These are phyloP conservation scores for Erodium moschatum DNA, from an alignment of 441 rosid species.

Conservation along the genomic window DNA sequence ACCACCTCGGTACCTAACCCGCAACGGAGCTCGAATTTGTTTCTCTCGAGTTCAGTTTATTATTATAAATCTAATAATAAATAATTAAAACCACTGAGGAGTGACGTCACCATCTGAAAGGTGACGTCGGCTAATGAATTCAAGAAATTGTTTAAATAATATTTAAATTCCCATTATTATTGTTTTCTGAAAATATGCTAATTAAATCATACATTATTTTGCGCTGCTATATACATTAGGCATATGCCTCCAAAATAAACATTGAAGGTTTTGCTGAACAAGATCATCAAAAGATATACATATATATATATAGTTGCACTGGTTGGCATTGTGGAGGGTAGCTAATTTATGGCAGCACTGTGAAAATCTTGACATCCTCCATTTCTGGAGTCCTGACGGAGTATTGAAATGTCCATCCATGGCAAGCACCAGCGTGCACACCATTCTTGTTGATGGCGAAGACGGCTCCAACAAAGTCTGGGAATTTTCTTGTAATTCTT, in stretches of 20 bases:
- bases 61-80: neutral
- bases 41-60: neutral
- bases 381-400: constrained; percentile 46
- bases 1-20: constrained; percentile 10
- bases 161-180: no score
- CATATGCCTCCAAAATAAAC: neutral
- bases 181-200: no score
- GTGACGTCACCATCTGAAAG: no score
- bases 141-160: no score
- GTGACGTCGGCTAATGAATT: no score
- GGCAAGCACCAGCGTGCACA: constrained; percentile 67
- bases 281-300: no score
- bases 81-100: no score
- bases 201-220: no score
- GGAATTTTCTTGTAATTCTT: constrained; percentile 60
- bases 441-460: constrained; percentile 70
- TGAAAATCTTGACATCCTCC: constrained; percentile 64
- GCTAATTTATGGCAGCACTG: constrained; percentile 39
- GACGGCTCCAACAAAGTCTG: constrained; percentile 70
- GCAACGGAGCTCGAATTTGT: neutral
- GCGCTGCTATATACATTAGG: no score
- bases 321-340: neutral
- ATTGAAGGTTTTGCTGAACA: neutral
- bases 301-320: no score
- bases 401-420: constrained; percentile 91